These are phyloP conservation scores for Diaporthe capsici DNA, from an alignment of 2,329 filamentous ascomycete genomes.

Conservation along the genomic window DNA sequence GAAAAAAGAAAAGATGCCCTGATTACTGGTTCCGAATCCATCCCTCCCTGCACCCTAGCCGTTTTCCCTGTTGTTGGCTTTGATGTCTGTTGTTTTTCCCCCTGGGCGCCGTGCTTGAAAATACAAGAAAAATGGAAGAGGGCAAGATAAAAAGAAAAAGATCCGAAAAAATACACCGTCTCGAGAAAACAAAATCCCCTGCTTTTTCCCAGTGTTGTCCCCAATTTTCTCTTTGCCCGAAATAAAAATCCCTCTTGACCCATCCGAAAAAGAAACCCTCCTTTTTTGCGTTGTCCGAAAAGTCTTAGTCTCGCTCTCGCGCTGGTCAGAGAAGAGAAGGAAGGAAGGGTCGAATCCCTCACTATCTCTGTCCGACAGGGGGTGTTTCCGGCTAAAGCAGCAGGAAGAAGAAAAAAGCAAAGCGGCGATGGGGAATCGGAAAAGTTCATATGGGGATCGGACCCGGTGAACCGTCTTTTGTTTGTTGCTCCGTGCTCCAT, in stretches of 20 bases:
- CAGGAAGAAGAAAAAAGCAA: slow-evolving; percentile 32
- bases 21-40: slow-evolving; percentile 22
- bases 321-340: not conserved
- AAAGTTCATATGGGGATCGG: slow-evolving; percentile 30
- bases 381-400: slow-evolving; percentile 17
- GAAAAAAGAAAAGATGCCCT: slow-evolving; percentile 16
- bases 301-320: slow-evolving; percentile 10
- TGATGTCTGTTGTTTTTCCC: slow-evolving; percentile 20
- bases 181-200: not conserved
- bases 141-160: slow-evolving; percentile 24
- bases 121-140: slow-evolving; percentile 24
- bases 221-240: slow-evolving; percentile 15
- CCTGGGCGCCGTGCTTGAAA: slow-evolving; percentile 37
- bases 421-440: slow-evolving; percentile 27
- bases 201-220: slow-evolving; percentile 29
- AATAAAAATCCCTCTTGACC: slow-evolving; percentile 17
- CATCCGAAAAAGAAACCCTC: not conserved
- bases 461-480: slow-evolving; percentile 41
- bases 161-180: slow-evolving; percentile 19
- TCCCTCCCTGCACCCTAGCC: slow-evolving; percentile 32
- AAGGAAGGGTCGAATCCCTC: not conserved
- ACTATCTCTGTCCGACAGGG: slow-evolving; percentile 14
- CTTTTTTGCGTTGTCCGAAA: slow-evolving; percentile 14
- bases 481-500: slow-evolving; percentile 40
- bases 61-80: slow-evolving; percentile 25